Base-by-base conservation (phyloP, 2,329 filamentous ascomycete species). In the Aspergillus uvarum region DNA sequence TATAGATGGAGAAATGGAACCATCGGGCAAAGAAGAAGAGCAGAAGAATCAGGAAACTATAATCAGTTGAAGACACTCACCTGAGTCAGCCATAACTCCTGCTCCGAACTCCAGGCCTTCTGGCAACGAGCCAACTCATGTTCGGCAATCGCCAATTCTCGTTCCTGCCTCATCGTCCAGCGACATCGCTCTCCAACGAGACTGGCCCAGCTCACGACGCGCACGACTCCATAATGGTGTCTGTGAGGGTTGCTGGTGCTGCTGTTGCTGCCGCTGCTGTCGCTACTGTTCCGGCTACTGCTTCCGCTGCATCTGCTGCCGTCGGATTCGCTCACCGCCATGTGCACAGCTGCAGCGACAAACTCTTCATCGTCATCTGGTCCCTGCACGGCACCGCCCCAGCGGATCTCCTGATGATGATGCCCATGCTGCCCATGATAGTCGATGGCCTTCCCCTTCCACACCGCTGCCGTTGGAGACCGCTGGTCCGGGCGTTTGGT, bases 81-180 rank as follows among this genome's bases (percentile, higher is more conserved):
- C 70, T 69, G 67, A 19, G 64, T 60, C 57, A 76, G 55, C 73
- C 73, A 75, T 16, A 75, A 42, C 49, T 75, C 73, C 54, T 75
- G 73, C 55, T 75, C 72, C 10, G 72, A 74, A 55, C 70, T 74
- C 72, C 72, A 75, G 1, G 72, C 70, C 60, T 70, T 75, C 56
- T 75, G 73, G 63, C 73, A 75, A 26, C 68, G 62, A 42, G 63
- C 70, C 51, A 75, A 51, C 47, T 76, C 67, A 16, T 62, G 65
- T 58, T 68, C 59, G 0, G 72, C 72, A 54, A 66, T 63, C 5
- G 63, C 52, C 19, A 75, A 65, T 32, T 72, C 65, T 16, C 61
- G 61, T 47, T 75, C 72, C 44, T 72, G 71, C 24, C 72, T 67
- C 7, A 31, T 60, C 5, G 69, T 70, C 71, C 72, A 74, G 19